Evolutionary conservation across 129 eudicot genomes (phyloP), one percentile per base, ranked within the genome.

Genomic region (Centella asiatica): DNA sequence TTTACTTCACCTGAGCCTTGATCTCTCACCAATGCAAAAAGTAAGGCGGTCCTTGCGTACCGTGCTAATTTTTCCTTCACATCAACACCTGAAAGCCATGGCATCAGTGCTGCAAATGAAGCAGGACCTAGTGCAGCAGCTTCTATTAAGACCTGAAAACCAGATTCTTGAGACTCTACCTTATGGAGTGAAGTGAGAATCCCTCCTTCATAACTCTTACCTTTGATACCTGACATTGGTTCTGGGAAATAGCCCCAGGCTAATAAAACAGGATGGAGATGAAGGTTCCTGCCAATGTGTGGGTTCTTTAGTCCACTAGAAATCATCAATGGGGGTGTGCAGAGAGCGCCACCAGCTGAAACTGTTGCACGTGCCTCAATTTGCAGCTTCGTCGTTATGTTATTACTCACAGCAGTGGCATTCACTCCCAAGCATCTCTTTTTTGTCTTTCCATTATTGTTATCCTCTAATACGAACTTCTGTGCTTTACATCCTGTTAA

Each of bases 191-290:
- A 80, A 15, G 99, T 87, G 13, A 93, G 75, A 73, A 93, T 84
- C 55, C 95, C 92, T 14, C 99, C 99, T 36, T 85, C 95, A 24
- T 71, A 88, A 32, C 78, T 60, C 63, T 70, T 87, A 2, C 89
- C 92, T 67, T 66, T 53, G 1, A 57, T 47, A 18, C 45, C 66
- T 7, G 74, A 20, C 1, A 44, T 33, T n/a, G 81, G 61, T 57
- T 85, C 89, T 10, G 99, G 99, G 45, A 87, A 92, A 66, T 84
- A 76, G 9, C 99, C 99, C 99, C 99, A 92, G 0, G 83, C 87
- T 1, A 84, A 73, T 47, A 77, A 55, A 32, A 76, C 83, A 0
- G 99, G 99, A 40, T 87, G 99, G n/a, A 92, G 74, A 61, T 87
- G 99, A 32, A 92, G 90, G 74, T 92, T 92, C 19, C 56, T 57